Conservation (phyloP, 73 alveolate genomes). For the Stentor coeruleus region DNA sequence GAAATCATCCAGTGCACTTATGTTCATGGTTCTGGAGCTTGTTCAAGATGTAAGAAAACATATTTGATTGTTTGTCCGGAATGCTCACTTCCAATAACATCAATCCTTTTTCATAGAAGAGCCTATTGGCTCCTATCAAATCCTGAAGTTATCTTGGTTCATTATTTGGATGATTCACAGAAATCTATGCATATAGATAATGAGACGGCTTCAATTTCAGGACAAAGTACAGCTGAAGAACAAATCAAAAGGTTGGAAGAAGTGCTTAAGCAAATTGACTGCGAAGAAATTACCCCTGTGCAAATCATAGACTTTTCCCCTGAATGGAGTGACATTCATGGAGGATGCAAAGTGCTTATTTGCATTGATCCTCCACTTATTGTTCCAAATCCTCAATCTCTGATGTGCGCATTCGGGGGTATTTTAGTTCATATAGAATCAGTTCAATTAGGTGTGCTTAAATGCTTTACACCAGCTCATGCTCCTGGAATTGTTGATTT, state of each 20-base stretch:
- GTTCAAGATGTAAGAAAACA: neutral
- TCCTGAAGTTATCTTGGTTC: conserved; percentile 37
- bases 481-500: conserved; percentile 48
- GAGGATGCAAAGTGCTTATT: conserved; percentile 51
- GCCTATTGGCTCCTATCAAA: conserved; percentile 44
- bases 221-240: neutral
- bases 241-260: neutral
- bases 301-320: conserved; percentile 60
- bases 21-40: conserved; percentile 24
- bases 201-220: neutral
- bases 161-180: conserved; percentile 38
- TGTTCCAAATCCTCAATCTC: conserved; percentile 32
- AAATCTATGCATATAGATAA: neutral
- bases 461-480: conserved; percentile 61
- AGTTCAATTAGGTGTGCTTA: conserved; percentile 52
- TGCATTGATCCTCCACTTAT: conserved; percentile 39
- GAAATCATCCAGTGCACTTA: neutral
- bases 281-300: neutral
- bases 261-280: neutral
- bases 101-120: conserved; percentile 38
- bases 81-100: conserved; percentile 15
- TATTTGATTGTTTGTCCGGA: neutral
- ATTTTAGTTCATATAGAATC: conserved; percentile 43
- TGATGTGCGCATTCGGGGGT: conserved; percentile 46
- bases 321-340: conserved; percentile 64